A percentile compares a stretch with the other conserved stretches of the same genome.
phyloP scores from a whole-genome alignment of 2,329 filamentous ascomycete genomes.

The Fusarium veterinarium region DNA sequence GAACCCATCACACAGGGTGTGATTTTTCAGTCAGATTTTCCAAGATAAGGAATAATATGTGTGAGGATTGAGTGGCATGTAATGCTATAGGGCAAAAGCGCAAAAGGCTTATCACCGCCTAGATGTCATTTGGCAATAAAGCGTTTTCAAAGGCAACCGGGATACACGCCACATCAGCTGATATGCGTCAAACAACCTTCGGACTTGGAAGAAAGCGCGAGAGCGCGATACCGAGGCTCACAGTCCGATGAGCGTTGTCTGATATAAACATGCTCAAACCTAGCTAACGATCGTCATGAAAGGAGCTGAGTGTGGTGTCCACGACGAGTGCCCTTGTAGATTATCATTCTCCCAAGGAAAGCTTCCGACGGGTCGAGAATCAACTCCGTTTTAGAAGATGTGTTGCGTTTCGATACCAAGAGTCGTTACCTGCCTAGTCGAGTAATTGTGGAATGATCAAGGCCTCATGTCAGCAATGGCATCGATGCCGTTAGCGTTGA shows the following conservation, averaged over 20 bases:
- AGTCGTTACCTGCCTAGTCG: neutral
- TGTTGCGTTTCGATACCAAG: neutral
- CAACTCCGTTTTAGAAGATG: neutral
- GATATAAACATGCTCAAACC: neutral
- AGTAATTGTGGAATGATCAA: neutral
- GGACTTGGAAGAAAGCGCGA: conserved; percentile 27
- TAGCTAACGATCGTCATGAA: neutral
- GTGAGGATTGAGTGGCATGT: neutral
- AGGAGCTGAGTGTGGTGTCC: neutral
- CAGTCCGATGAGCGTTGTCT: neutral
- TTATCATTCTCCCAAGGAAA: neutral
- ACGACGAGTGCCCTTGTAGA: neutral
- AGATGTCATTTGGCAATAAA: neutral
- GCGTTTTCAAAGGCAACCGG: neutral
- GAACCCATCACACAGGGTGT: neutral
- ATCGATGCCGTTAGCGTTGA: neutral
- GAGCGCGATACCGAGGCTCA: neutral
- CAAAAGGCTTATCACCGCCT: neutral
- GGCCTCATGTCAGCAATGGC: conserved; percentile 2
- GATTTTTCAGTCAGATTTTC: neutral
- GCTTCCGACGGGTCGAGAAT: neutral
- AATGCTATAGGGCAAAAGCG: neutral
- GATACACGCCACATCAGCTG: conserved; percentile 12
- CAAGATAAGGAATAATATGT: neutral
- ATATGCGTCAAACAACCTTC: conserved; percentile 4